Evolutionary conservation across 345 rosid species (phyloP).

Genomic region (Murraya paniculata): DNA sequence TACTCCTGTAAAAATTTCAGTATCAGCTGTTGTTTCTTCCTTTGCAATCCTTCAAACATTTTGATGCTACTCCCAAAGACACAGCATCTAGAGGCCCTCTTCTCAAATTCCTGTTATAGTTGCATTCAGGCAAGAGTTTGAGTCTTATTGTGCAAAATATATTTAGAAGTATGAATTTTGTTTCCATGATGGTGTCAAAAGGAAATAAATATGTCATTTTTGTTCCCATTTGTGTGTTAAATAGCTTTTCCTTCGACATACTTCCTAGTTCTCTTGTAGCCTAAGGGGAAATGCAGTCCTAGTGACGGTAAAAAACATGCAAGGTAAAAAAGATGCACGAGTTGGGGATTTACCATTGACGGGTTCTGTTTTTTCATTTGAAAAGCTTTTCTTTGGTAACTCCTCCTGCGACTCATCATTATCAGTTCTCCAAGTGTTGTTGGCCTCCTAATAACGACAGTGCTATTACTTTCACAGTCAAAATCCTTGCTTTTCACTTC

Average conservation of each 20-base stretch:
- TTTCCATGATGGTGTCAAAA: constrained; percentile 16
- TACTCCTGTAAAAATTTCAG: constrained; percentile 41
- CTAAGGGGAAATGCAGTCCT: not conserved
- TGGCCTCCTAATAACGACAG: constrained; percentile 38
- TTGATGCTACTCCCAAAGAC: constrained; percentile 48
- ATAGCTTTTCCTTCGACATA: not conserved
- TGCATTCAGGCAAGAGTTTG: constrained; percentile 38
- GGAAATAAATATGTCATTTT: not conserved
- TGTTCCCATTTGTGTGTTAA: not conserved
- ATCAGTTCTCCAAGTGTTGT: constrained; percentile 79
- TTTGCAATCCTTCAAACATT: constrained; percentile 49
- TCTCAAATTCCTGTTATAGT: constrained; percentile 49
- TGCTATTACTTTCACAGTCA: constrained; percentile 19
- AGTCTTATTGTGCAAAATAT: constrained; percentile 12
- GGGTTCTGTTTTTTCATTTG: constrained; percentile 46
- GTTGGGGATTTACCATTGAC: constrained; percentile 49
- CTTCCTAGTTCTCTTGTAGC: not conserved
- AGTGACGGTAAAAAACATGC: constrained; percentile 10
- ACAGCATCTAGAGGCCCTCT: constrained; percentile 51
- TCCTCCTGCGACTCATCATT: constrained; percentile 78
- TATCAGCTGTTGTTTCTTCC: constrained; percentile 47
- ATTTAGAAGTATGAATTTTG: not conserved
- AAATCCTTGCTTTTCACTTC: constrained; percentile 20
- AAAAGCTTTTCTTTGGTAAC: constrained; percentile 61
- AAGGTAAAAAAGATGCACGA: constrained; percentile 10